A percentile compares a stretch with the other conserved stretches of the same genome.
Evolutionary conservation across 2,329 filamentous ascomycete genomes (phyloP).

Genomic region (Botrytis paeoniae): DNA sequence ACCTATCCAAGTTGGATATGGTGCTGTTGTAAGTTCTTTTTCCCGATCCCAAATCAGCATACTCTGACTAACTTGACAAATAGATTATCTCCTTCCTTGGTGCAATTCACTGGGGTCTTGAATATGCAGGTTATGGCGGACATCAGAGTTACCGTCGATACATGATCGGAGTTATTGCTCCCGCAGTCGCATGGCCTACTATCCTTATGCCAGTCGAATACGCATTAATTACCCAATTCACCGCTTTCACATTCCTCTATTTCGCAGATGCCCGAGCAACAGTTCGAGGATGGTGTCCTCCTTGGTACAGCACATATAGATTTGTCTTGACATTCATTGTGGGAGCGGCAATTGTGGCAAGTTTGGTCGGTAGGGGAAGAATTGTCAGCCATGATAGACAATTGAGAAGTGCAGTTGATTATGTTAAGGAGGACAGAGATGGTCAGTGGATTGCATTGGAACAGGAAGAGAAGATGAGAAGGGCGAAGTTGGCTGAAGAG

Average conservation of each 20-base stretch:
- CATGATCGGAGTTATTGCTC: conserved; percentile 74
- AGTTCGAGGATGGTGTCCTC: conserved; percentile 71
- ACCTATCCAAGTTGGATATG: conserved; percentile 86
- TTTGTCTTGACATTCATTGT: conserved; percentile 91
- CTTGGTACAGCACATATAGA: conserved; percentile 86
- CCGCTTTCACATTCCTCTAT: conserved; percentile 81
- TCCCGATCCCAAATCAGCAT: neutral
- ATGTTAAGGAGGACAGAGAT: conserved; percentile 34
- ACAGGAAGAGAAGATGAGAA: conserved; percentile 34
- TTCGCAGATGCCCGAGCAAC: conserved; percentile 76
- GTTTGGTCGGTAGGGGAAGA: conserved; percentile 77
- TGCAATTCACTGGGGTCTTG: conserved; percentile 88
- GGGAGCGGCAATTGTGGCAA: conserved; percentile 75
- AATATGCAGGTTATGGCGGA: conserved; percentile 69
- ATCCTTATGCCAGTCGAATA: conserved; percentile 80
- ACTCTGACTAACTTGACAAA: conserved; percentile 14
- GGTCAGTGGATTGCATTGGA: conserved; percentile 35
- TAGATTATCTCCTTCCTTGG: conserved; percentile 91
- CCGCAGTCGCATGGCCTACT: conserved; percentile 85
- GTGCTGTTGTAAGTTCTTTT: conserved; percentile 64
- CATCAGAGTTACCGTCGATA: conserved; percentile 75
- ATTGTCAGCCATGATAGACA: conserved; percentile 32
- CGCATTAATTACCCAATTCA: conserved; percentile 81
- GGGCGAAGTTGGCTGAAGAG: conserved; percentile 22
- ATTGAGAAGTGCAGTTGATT: conserved; percentile 34